Percentiles rank a stretch among this genome's conserved stretches.
Evolutionary conservation across 768 basidiomycete species (phyloP).

Genomic region (Mycena belliarum): DNA sequence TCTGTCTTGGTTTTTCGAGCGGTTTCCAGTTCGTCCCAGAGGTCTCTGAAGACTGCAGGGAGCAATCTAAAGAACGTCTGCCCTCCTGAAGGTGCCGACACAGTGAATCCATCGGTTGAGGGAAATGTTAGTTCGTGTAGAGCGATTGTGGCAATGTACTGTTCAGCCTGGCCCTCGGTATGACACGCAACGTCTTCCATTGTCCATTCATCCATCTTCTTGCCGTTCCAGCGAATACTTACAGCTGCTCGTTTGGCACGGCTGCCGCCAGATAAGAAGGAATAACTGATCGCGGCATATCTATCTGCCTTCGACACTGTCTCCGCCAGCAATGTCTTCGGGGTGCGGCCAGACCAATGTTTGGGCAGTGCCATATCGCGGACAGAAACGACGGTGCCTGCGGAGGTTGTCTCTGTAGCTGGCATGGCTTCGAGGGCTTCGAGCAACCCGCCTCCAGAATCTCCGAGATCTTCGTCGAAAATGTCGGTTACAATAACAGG

Average conservation of each 20-base stretch:
- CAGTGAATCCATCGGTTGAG: slow-evolving; percentile 60
- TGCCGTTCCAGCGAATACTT: slow-evolving; percentile 71
- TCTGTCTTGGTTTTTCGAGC: slow-evolving; percentile 63
- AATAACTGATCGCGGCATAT: slow-evolving; percentile 75
- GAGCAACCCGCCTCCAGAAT: slow-evolving; percentile 62
- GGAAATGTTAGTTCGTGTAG: slow-evolving; percentile 78
- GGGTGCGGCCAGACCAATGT: slow-evolving; percentile 79
- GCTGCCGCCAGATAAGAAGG: slow-evolving; percentile 63
- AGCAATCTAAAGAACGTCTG: slow-evolving; percentile 75
- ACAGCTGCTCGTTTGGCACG: slow-evolving; percentile 75
- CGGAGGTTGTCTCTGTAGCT: slow-evolving; percentile 51
- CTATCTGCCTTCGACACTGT: slow-evolving; percentile 67
- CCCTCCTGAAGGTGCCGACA: slow-evolving; percentile 44
- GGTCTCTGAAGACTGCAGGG: slow-evolving; percentile 80
- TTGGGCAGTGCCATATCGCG: slow-evolving; percentile 83
- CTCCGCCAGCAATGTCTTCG: slow-evolving; percentile 72
- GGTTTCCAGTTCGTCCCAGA: slow-evolving; percentile 89
- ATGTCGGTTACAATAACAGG: slow-evolving; percentile 35
- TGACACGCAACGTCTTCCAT: slow-evolving; percentile 89
- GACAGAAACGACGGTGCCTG: slow-evolving; percentile 54
- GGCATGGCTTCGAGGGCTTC: slow-evolving; percentile 71
- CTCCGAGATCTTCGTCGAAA: slow-evolving; percentile 54
- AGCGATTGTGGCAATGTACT: slow-evolving; percentile 86
- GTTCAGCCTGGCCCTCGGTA: slow-evolving; percentile 78
- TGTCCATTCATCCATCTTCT: slow-evolving; percentile 60